Evolutionary conservation across 2,329 filamentous ascomycete genomes (phyloP).

Genomic region (Fusarium redolens): DNA sequence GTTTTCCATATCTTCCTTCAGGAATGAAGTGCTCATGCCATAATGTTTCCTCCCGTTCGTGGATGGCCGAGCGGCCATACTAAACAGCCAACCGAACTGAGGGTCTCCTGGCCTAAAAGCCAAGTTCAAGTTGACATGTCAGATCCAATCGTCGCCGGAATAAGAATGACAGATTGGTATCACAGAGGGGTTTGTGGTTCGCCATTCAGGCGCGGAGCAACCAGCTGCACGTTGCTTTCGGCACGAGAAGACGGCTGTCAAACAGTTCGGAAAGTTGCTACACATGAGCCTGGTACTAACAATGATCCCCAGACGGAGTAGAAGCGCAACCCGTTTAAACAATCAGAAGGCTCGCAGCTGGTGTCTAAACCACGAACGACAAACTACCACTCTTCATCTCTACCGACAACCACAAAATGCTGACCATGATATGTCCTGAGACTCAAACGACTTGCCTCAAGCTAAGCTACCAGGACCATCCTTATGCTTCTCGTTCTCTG

Average conservation of each 20-base stretch:
- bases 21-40: background rate
- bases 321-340: conserved; percentile 12
- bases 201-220: conserved; percentile 30
- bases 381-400: conserved; percentile 3
- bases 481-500: conserved; percentile 23
- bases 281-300: conserved; percentile 17
- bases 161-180: conserved; percentile 25
- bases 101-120: background rate
- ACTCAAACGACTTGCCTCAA: background rate
- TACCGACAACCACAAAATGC: conserved; percentile 1
- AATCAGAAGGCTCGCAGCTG: background rate
- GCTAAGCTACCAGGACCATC: conserved; percentile 1
- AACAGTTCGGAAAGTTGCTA: conserved; percentile 27
- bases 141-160: conserved; percentile 16
- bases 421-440: conserved; percentile 30
- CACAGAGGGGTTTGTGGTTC: conserved; percentile 30
- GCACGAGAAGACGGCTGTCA: conserved; percentile 37
- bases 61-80: conserved; percentile 3
- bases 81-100: background rate
- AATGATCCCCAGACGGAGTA: conserved; percentile 14
- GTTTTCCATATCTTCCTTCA: background rate
- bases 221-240: conserved; percentile 36
- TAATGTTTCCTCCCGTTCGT: background rate
- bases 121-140: background rate
- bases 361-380: background rate